Base-by-base conservation (phyloP, 305 asterid species). In the Coffea humblotiana region DNA sequence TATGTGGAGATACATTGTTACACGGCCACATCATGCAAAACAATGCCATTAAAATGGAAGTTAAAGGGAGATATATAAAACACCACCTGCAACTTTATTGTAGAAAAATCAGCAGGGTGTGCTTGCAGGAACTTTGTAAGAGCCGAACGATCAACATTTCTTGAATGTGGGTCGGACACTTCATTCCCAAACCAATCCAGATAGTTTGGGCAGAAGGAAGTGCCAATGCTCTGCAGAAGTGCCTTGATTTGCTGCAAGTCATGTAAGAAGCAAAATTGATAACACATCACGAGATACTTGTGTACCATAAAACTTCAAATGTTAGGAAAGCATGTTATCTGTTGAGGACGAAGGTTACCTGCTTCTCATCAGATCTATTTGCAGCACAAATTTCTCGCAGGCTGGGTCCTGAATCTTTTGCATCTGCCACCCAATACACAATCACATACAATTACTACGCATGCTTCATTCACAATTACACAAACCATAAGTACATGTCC, bases 311-410 rank as follows among this genome's bases (percentile, higher is more conserved):
- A 32, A 2, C 65, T 15, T 18, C 60, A 58, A 32, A 45, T 18
- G 27, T 47, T 60, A 69, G 60, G 8, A 43, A 80, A 58, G 15
- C 27, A 18, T 51, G 9, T 80, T 47, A 47, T 32, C 18, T 18
- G 8, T 49, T 35, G 18, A 79, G 52, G 56, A n/a, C 67, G 69
- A 54, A 19, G 51, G n/a, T 58, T 82, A 96, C 98, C 98, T 96
- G 98, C 87, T 91, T 96, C 86, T 96, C 99, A 80, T 93, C 92
- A 77, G 90, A 86, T 86, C 98, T 94, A 87, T 94, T 92, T 78
- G 97, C 96, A 63, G 97, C 97, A 84, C 96, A 96, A 84, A 96
- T 88, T 81, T 94, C 98, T 82, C 98, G 93, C 80, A 96, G 89
- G 81, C 90, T 90, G 81, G 97, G 90, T 77, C 95, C 98, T 73